phyloP scores from a whole-genome alignment of 306 rosid genomes.

The Trifolium repens region DNA sequence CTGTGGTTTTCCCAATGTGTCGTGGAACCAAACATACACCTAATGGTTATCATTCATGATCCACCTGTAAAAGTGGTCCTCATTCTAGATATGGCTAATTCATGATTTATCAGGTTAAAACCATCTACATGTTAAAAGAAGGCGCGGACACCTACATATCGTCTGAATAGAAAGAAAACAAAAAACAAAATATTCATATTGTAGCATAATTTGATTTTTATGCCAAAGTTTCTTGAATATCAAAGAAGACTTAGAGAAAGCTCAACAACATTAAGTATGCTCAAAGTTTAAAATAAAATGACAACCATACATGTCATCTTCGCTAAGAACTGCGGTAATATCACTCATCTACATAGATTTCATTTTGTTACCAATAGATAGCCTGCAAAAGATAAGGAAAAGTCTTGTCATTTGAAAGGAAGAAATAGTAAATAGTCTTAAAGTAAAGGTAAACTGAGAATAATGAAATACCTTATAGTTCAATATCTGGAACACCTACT shows the following conservation, averaged over 20 bases:
- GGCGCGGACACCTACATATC: background rate
- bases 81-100: background rate
- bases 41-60: background rate
- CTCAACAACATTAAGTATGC: conserved; percentile 29
- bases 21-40: no score
- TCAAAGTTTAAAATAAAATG: conserved; percentile 16
- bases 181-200: conserved; percentile 16
- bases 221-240: conserved; percentile 15
- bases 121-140: background rate
- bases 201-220: conserved; percentile 10
- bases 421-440: conserved; percentile 9
- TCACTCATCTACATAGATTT: conserved; percentile 28
- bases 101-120: conserved; percentile 5
- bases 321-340: background rate
- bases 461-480: conserved; percentile 57
- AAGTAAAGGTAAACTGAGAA: background rate
- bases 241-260: background rate
- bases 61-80: background rate
- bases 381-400: conserved; percentile 31
- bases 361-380: conserved; percentile 21
- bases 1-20: no score
- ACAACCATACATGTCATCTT: conserved; percentile 21
- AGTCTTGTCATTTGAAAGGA: background rate
- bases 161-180: background rate
- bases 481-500: conserved; percentile 72